A percentile compares a stretch with the other conserved stretches of the same genome.
These are phyloP conservation scores for Dissophora globulifera DNA, from an alignment of 192 early-diverging fungal genomes.

Conservation along the genomic window DNA sequence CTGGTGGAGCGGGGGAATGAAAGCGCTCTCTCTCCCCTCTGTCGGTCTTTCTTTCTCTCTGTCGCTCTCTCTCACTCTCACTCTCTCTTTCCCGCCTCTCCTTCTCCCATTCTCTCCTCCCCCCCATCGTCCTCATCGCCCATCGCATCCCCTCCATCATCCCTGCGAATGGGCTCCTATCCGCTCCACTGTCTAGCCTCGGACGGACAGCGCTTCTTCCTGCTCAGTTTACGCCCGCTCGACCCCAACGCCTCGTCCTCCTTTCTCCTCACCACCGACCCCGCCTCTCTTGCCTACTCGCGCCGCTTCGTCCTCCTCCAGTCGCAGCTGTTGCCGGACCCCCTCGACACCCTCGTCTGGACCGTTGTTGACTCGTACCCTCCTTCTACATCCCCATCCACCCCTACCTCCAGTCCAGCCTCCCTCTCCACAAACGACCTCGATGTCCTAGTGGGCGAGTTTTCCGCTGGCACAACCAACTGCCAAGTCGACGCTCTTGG, in stretches of 20 bases:
- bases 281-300: background rate
- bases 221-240: constrained; percentile 5
- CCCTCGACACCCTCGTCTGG: constrained; percentile 3
- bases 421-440: background rate
- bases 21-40: too few relatives aligned
- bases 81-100: too few relatives aligned
- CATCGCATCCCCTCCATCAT: too few relatives aligned
- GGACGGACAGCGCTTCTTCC: constrained; percentile 6
- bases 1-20: too few relatives aligned
- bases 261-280: background rate
- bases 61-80: too few relatives aligned
- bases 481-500: constrained; percentile 15
- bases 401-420: background rate
- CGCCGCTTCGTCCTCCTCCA: constrained; percentile 19
- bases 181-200: constrained; percentile 8
- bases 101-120: too few relatives aligned
- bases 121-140: too few relatives aligned
- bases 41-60: too few relatives aligned
- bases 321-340: background rate
- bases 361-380: constrained; percentile 2
- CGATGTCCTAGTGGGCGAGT: constrained; percentile 5
- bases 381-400: too few relatives aligned
- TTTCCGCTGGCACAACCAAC: background rate
- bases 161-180: constrained; percentile 2
- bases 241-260: background rate